Conservation (phyloP, 2,329 filamentous ascomycete genomes). For the Stagonosporopsis chrysanthemi region DNA sequence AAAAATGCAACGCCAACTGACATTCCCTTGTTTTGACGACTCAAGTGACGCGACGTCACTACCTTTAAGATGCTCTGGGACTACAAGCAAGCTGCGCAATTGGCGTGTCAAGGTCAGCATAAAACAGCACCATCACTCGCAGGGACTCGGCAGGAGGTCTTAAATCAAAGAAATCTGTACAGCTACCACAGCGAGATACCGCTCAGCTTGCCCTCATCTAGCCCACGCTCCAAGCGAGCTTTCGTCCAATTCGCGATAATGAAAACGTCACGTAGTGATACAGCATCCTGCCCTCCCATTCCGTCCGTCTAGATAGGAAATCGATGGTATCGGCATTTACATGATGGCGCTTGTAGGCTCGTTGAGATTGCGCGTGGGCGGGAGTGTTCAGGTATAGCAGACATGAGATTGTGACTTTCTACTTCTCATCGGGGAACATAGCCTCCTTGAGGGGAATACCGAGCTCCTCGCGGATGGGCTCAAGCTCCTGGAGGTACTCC, state of each 20-base stretch:
- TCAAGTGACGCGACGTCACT: not conserved
- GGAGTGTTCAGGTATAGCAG: constrained; percentile 22
- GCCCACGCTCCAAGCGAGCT: constrained; percentile 17
- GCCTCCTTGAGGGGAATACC: constrained; percentile 91
- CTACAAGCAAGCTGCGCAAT: not conserved
- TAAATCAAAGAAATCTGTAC: constrained; percentile 35
- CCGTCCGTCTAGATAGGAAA: constrained; percentile 32
- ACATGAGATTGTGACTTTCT: constrained; percentile 26
- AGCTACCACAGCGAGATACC: constrained; percentile 40
- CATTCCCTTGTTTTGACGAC: not conserved
- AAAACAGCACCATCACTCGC: constrained; percentile 9
- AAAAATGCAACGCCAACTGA: not conserved
- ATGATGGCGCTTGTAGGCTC: constrained; percentile 26
- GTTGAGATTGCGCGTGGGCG: constrained; percentile 21
- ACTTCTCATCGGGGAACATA: constrained; percentile 73
- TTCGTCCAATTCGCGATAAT: constrained; percentile 23
- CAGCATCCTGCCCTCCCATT: constrained; percentile 29
- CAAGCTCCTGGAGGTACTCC: constrained; percentile 92
- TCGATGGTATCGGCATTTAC: constrained; percentile 33
- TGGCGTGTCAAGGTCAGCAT: not conserved
- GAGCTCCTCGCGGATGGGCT: constrained; percentile 90
- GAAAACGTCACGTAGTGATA: constrained; percentile 40
- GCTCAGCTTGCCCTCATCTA: constrained; percentile 24
- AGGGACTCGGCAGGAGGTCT: not conserved
- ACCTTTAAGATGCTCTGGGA: not conserved